phyloP scores from a whole-genome alignment of 768 basidiomycete species.

The Podaxis sp. region DNA sequence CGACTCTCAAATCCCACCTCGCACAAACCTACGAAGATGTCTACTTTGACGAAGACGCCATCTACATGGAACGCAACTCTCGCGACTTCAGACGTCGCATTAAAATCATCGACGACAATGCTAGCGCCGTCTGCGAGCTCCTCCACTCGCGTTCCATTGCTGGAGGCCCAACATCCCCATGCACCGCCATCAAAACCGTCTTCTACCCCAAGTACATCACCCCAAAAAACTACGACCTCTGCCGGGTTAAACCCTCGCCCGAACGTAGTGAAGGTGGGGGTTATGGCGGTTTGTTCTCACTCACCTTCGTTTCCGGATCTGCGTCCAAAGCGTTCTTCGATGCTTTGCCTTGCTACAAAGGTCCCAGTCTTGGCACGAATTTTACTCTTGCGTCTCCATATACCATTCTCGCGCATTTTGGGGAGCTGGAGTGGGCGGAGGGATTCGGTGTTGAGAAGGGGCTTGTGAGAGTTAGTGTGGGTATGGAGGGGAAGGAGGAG shows the following conservation, averaged over 20 bases:
- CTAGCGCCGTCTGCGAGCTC: conserved; percentile 80
- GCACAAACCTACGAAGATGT: conserved; percentile 70
- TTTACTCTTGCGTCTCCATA: conserved; percentile 96
- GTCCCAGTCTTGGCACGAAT: conserved; percentile 91
- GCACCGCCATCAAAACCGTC: conserved; percentile 71
- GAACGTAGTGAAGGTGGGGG: conserved; percentile 46
- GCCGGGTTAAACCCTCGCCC: conserved; percentile 48
- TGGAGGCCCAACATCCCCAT: conserved; percentile 28
- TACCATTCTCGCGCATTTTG: conserved; percentile 87
- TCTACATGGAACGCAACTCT: conserved; percentile 98
- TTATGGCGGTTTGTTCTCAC: conserved; percentile 85
- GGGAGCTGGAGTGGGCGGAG: conserved; percentile 90
- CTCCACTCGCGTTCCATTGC: conserved; percentile 59
- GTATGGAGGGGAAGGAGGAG: conserved; percentile 69
- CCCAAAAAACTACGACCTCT: conserved; percentile 66
- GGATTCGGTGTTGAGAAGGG: conserved; percentile 81
- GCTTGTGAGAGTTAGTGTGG: conserved; percentile 88
- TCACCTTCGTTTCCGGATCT: conserved; percentile 71
- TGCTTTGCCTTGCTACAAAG: conserved; percentile 78
- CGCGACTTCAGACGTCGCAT: conserved; percentile 85
- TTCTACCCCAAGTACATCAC: conserved; percentile 89
- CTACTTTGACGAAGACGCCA: conserved; percentile 89
- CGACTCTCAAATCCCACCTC: conserved; percentile 60
- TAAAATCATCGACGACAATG: conserved; percentile 74
- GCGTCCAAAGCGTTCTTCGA: conserved; percentile 86